Evolutionary conservation across 345 rosid genomes (phyloP), one percentile per base, ranked within the genome.

Genomic region (Arabidopsis suecica): DNA sequence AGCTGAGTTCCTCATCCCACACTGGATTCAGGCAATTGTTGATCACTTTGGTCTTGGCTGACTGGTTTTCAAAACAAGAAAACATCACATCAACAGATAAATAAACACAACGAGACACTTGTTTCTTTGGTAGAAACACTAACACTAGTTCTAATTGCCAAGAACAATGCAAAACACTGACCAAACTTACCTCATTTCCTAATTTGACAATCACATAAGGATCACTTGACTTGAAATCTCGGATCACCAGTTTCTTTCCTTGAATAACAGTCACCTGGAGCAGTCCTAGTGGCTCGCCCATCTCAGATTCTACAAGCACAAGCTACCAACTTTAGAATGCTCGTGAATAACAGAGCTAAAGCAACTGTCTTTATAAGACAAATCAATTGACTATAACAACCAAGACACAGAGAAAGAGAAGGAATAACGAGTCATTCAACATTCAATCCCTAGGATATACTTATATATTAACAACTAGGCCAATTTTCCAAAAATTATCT

Each of bases 151-250:
- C 48, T 18, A n/a, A 49, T 4, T 51, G 14, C 13, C 33, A 65
- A 51, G 44, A 25, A 23, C 41, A 47, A 60, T 41, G 32, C 3
- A 28, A 57, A 48, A 14, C 23, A 72, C 12, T 25, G 55, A 44
- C 37, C 5, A 18, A 18, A 47, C 65, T 25, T 20, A 88, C 99
- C 91, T 95, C 93, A 81, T 77, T 84, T 38, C 88, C 97, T 49
- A 95, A 81, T 85, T 92, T 95, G 85, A 89, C 73, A 13, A 95
- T 83, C 54, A 92, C 97, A 76, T 95, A 95, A 70, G 99, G 99
- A 87, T 95, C 99, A 73, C 99, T 95, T 74, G 85, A 88, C 82
- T 86, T 95, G 84, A 95, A 95, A 82, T 95, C 99, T 73, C 99
- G 83, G 67, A 95, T 89, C 36, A 71, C 99, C 68, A 95, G 80